phyloP scores from a whole-genome alignment of 176 grass and related monocot genomes.

The Triticum urartu region DNA sequence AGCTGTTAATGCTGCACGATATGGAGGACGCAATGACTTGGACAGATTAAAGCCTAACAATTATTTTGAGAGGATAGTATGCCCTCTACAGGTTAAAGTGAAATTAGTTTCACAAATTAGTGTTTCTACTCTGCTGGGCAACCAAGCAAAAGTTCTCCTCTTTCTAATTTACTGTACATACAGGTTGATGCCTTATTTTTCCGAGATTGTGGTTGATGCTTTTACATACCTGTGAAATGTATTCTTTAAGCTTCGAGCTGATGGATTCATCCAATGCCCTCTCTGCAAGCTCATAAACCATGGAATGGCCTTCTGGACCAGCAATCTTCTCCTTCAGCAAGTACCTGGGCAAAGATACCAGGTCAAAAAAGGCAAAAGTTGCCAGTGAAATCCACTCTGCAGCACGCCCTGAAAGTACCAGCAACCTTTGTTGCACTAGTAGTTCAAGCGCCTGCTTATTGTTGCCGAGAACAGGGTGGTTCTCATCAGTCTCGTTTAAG shows the following conservation, averaged over 20 bases:
- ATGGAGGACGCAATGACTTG: not conserved
- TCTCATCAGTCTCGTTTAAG: constrained; percentile 63
- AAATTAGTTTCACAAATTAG: not conserved
- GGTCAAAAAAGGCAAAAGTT: constrained; percentile 4
- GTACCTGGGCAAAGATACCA: constrained; percentile 52
- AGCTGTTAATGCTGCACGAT: not conserved
- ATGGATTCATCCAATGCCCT: constrained; percentile 80
- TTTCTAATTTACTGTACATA: not conserved
- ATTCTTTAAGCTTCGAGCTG: constrained; percentile 57
- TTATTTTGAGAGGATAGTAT: not conserved
- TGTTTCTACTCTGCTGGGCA: not conserved
- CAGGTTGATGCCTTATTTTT: not conserved
- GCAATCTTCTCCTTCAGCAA: constrained; percentile 83
- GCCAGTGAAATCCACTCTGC: not conserved
- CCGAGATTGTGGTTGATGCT: not conserved
- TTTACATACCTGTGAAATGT: constrained; percentile 67
- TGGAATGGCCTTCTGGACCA: constrained; percentile 68
- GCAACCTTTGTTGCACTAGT: constrained; percentile 84
- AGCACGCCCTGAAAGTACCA: not conserved
- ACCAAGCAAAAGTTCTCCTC: not conserved
- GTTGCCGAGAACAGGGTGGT: constrained; percentile 57
- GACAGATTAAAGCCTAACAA: not conserved
- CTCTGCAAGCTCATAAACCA: constrained; percentile 89
- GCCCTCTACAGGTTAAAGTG: not conserved
- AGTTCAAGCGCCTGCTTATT: constrained; percentile 77